Base-by-base conservation (phyloP, 345 rosid genomes). In the Ricinus communis region DNA sequence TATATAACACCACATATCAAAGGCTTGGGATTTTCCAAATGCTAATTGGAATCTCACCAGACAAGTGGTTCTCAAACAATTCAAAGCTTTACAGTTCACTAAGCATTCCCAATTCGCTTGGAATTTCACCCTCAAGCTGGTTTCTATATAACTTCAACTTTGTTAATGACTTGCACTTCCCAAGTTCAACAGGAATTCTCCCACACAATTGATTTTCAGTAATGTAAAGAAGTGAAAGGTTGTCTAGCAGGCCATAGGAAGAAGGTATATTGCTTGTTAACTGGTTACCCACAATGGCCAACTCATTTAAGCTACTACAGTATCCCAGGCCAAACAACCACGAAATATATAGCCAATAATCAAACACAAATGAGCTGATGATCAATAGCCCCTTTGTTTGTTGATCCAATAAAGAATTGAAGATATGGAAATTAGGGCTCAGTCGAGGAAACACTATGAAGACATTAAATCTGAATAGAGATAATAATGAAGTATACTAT, bases 21-120 rank as follows among this genome's bases (percentile, higher is more conserved):
- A 93, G 91, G 70, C 76, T 84, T 8, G 71, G 81, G 71, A 90
- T 88, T 82, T 78, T 89, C 94, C 96, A 93, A 36, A 93, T 75
- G 70, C 87, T 68, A 24, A 80, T 65, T 21, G 97, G 97, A 50
- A 93, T 82, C 82, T 89, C 88, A 65, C 98, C 96, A 3, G 72
- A 80, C 59, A 93, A 80, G 25, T 13, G 74, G 76, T 93, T 93
- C 25, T 52, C 74, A 69, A 84, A 91, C 84, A 93, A 78, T 65
- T 71, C 72, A 58, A 93, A 88, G 69, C 85, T 84, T 68, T 80
- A 66, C 19, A 93, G 43, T 49, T 65, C 27, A 63, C 78, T 74
- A 21, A 90, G 74, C 82, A 71, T 78, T 3, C 91, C 91, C 65
- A 88, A 69, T 53, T 87, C 80, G 28, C 46, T 66, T 0, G 91